These are phyloP conservation scores for Trichoderma reesei DNA, from an alignment of 495 filamentous ascomycete genomes.

Conservation along the genomic window DNA sequence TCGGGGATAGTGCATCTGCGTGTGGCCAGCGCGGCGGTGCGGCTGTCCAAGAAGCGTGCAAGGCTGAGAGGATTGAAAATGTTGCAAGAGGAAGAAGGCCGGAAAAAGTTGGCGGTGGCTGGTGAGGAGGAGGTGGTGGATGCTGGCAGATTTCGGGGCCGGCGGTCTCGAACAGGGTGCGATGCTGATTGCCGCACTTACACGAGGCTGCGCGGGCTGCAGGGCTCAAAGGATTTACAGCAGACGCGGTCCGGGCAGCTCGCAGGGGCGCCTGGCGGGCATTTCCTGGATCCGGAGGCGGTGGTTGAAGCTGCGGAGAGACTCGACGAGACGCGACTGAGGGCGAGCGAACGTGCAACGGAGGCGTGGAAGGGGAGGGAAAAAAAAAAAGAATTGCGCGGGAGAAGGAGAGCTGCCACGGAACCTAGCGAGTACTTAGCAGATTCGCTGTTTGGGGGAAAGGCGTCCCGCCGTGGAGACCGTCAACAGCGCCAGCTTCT, in stretches of 20 bases:
- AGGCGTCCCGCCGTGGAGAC: slow-evolving; percentile 5
- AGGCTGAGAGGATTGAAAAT: not conserved
- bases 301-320: not conserved
- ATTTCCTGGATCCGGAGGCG: not conserved
- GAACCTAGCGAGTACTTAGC: not conserved
- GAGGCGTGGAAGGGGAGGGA: not conserved
- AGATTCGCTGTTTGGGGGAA: not conserved
- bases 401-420: slow-evolving; percentile 1
- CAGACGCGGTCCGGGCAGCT: slow-evolving; percentile 7
- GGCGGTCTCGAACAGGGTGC: not conserved
- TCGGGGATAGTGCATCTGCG: no score
- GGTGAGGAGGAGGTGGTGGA: not conserved
- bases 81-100: not conserved
- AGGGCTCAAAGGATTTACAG: not conserved
- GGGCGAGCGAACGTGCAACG: slow-evolving; percentile 10
- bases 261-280: not conserved
- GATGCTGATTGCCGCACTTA: not conserved
- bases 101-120: slow-evolving; percentile 2
- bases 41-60: not conserved
- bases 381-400: slow-evolving; percentile 11
- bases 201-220: slow-evolving; percentile 1
- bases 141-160: no score
- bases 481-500: not conserved
- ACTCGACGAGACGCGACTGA: not conserved
- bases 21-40: no score